Evolutionary conservation across 148 eudicot genomes (phyloP).

Genomic region (Salicornia ramosissima): DNA sequence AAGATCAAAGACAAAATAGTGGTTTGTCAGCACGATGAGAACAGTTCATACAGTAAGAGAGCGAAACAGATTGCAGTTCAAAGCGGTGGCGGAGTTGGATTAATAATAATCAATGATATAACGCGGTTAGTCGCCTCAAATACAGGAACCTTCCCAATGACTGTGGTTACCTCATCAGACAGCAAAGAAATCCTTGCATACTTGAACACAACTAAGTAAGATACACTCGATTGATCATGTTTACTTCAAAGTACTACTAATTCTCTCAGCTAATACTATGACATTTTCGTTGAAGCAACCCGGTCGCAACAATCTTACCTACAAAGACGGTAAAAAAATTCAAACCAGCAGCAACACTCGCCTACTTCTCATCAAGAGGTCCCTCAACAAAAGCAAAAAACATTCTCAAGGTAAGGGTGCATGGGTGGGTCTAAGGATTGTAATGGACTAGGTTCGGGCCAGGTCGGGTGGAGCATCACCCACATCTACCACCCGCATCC

Average conservation of each 20-base stretch:
- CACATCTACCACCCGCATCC: too few species aligned
- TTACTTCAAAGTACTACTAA: not conserved
- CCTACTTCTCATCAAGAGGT: conserved; percentile 65
- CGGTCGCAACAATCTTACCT: conserved; percentile 51
- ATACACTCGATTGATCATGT: not conserved
- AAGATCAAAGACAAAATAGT: conserved; percentile 54
- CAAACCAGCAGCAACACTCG: conserved; percentile 64
- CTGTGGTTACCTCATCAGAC: conserved; percentile 45
- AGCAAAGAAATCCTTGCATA: conserved; percentile 37
- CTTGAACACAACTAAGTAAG: conserved; percentile 49
- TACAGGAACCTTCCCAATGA: conserved; percentile 34
- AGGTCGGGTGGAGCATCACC: not conserved
- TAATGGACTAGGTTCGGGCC: not conserved
- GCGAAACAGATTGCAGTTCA: conserved; percentile 23
- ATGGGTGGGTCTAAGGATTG: not conserved
- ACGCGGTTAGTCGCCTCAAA: conserved; percentile 28
- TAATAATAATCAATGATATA: conserved; percentile 35
- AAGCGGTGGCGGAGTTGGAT: conserved; percentile 39
- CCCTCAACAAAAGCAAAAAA: conserved; percentile 38
- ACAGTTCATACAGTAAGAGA: not conserved
- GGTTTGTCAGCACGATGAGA: conserved; percentile 37
- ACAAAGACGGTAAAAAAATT: conserved; percentile 28
- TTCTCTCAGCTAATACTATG: not conserved
- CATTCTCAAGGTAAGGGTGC: conserved; percentile 49
- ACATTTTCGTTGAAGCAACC: conserved; percentile 35